These are phyloP conservation scores for Grosmannia clavigera DNA, from an alignment of 2,329 filamentous ascomycete species.

Conservation along the genomic window DNA sequence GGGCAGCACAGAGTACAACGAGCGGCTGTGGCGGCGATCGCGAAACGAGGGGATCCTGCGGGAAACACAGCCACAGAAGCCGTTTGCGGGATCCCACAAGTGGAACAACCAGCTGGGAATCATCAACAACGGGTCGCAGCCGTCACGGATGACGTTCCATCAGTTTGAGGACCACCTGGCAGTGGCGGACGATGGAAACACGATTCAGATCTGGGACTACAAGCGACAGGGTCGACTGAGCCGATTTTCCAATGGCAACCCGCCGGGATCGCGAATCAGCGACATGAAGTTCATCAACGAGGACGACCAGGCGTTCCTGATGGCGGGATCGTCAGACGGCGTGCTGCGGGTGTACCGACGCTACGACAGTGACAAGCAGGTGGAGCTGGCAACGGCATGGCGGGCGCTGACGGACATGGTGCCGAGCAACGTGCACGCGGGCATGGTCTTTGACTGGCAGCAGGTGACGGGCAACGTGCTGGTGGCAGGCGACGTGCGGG, in stretches of 20 bases:
- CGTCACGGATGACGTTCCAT: slow-evolving; percentile 88
- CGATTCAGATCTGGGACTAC: slow-evolving; percentile 89
- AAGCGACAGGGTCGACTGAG: slow-evolving; percentile 61
- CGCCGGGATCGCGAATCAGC: slow-evolving; percentile 78
- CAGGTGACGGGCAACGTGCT: slow-evolving; percentile 90
- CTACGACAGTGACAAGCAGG: slow-evolving; percentile 65
- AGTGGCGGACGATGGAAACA: slow-evolving; percentile 86
- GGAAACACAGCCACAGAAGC: slow-evolving; percentile 88
- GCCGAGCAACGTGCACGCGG: slow-evolving; percentile 85
- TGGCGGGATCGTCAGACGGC: slow-evolving; percentile 92
- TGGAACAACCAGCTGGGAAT: slow-evolving; percentile 79
- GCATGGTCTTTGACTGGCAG: slow-evolving; percentile 97
- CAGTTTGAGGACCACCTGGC: slow-evolving; percentile 95
- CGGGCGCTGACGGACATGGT: slow-evolving; percentile 87
- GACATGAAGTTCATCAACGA: slow-evolving; percentile 98
- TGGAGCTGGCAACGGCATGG: slow-evolving; percentile 83
- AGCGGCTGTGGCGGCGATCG: slow-evolving; percentile 80
- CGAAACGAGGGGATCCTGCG: slow-evolving; percentile 87
- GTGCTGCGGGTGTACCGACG: slow-evolving; percentile 87
- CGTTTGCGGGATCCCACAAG: slow-evolving; percentile 68
- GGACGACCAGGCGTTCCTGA: slow-evolving; percentile 86
- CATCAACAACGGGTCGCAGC: slow-evolving; percentile 81
- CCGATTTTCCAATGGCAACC: slow-evolving; percentile 91
- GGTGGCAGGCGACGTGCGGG: slow-evolving; percentile 91
- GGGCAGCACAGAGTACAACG: slow-evolving; percentile 91